Conservation (phyloP, 306 rosid genomes). For the Prunus kanzakura region DNA sequence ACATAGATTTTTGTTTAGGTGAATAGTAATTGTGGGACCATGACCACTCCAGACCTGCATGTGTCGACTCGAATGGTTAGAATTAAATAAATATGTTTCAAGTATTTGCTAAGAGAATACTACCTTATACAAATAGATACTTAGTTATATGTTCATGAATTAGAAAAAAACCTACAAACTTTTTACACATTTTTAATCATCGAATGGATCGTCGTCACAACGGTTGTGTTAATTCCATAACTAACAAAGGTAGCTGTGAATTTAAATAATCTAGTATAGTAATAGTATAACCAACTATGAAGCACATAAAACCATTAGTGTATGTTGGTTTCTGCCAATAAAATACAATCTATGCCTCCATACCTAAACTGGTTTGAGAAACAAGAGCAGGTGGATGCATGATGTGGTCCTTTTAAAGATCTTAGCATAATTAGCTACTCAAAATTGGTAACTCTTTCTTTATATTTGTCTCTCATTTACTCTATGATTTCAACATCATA, state of each 20-base stretch:
- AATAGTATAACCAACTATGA: background rate
- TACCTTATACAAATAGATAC: background rate
- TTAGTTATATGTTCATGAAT: background rate
- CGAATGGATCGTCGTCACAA: too few species aligned
- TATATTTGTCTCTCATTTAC: background rate
- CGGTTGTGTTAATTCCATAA: too few species aligned
- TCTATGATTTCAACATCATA: slow-evolving; percentile 5
- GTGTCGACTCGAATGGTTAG: too few species aligned
- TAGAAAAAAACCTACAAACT: too few species aligned
- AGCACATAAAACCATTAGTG: background rate
- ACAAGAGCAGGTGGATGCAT: background rate
- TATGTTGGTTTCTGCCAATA: background rate
- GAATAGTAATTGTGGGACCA: too few species aligned
- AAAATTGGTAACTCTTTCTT: background rate
- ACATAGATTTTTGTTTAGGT: too few species aligned
- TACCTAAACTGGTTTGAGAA: background rate
- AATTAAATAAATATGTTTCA: too few species aligned
- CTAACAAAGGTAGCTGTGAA: too few species aligned
- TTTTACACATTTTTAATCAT: too few species aligned
- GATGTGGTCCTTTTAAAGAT: slow-evolving; percentile 3
- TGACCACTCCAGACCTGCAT: too few species aligned
- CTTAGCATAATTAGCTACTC: slow-evolving; percentile 6
- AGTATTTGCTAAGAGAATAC: too few species aligned
- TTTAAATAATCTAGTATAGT: background rate
- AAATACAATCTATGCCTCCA: background rate